Conservation (phyloP, 441 rosid genomes). For the Gossypium lobatum region DNA sequence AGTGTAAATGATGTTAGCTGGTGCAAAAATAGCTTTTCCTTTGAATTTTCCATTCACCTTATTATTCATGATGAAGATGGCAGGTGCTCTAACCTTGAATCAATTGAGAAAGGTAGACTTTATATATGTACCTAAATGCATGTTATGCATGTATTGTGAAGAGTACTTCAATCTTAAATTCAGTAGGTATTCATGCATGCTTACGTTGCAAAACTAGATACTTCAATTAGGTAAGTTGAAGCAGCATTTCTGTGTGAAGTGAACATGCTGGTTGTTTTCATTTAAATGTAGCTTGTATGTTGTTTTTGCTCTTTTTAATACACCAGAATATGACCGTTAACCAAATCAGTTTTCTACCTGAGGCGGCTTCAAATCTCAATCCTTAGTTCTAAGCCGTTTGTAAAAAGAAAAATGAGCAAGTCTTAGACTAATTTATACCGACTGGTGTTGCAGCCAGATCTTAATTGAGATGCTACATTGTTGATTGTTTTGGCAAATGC, state of each 20-base stretch:
- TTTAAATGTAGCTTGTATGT: too few species aligned
- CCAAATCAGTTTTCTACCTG: too few species aligned
- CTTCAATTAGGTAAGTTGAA: not conserved
- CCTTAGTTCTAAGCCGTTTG: too few species aligned
- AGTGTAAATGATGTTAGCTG: not conserved
- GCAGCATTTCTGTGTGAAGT: too few species aligned
- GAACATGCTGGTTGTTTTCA: too few species aligned
- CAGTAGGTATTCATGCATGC: not conserved
- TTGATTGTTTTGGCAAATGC: constrained; percentile 1
- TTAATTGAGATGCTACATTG: too few species aligned
- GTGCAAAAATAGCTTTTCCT: not conserved
- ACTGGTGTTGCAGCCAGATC: too few species aligned
- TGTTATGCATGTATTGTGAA: not conserved
- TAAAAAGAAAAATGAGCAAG: too few species aligned
- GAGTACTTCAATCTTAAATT: not conserved
- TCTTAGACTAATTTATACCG: too few species aligned
- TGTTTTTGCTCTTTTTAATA: too few species aligned
- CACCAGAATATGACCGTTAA: too few species aligned
- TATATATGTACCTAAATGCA: not conserved
- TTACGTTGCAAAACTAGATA: not conserved
- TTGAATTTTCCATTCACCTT: not conserved
- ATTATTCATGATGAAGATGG: not conserved
- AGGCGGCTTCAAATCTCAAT: too few species aligned
- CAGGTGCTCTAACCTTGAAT: not conserved
- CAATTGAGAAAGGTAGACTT: not conserved